A percentile compares a stretch with the other conserved stretches of the same genome.
phyloP scores from a whole-genome alignment of 176 grass and related monocot species.

The Hyparrhenia diplandra region DNA sequence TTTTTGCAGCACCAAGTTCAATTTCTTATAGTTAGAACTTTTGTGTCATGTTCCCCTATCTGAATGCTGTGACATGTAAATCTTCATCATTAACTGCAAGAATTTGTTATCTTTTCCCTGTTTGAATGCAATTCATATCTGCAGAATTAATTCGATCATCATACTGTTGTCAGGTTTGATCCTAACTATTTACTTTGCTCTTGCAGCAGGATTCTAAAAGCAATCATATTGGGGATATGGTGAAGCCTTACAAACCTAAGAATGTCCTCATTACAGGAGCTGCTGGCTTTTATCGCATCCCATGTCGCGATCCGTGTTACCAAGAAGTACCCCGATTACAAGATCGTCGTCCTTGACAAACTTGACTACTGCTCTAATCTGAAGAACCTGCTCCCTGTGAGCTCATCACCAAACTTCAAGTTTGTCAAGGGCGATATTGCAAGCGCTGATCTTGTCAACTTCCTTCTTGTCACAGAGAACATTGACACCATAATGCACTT shows the following conservation, averaged over 20 bases:
- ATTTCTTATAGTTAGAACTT: not conserved
- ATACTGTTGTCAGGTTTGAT: not conserved
- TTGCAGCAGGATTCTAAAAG: slow-evolving; percentile 15
- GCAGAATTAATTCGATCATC: not conserved
- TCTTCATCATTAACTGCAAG: not conserved
- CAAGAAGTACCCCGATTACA: slow-evolving; percentile 76
- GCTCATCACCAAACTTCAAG: slow-evolving; percentile 69
- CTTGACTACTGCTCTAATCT: slow-evolving; percentile 94
- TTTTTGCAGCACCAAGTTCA: too few relatives aligned
- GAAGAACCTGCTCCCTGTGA: slow-evolving; percentile 67
- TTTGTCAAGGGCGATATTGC: slow-evolving; percentile 89
- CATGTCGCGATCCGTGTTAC: slow-evolving; percentile 73
- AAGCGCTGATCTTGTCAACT: slow-evolving; percentile 85
- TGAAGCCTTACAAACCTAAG: slow-evolving; percentile 50
- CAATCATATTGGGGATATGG: slow-evolving; percentile 35
- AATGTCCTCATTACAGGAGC: slow-evolving; percentile 82
- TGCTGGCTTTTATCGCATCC: slow-evolving; percentile 78
- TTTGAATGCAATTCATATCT: not conserved
- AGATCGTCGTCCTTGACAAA: slow-evolving; percentile 85
- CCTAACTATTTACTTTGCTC: not conserved
- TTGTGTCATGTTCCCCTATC: not conserved
- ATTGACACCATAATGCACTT: slow-evolving; percentile 95
- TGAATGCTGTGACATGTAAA: not conserved
- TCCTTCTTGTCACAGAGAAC: slow-evolving; percentile 80
- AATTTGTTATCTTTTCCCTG: not conserved